These are phyloP conservation scores for Acacia crassicarpa DNA, from an alignment of 306 rosid species.

Conservation along the genomic window DNA sequence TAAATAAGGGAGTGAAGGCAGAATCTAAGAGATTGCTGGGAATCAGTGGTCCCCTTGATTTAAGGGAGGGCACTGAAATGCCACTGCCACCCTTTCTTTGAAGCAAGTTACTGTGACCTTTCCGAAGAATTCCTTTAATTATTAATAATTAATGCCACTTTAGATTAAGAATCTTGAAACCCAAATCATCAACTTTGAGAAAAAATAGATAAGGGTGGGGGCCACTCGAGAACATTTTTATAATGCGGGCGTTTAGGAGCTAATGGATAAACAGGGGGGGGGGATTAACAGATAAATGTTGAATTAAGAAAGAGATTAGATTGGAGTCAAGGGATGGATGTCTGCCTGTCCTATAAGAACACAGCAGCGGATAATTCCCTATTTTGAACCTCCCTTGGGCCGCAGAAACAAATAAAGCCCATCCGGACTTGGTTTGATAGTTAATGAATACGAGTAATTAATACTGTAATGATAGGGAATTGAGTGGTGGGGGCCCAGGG, in stretches of 20 bases:
- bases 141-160: background rate
- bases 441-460: background rate
- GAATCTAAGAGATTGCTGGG: slow-evolving; percentile 47
- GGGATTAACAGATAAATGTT: slow-evolving; percentile 22
- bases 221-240: slow-evolving; percentile 24
- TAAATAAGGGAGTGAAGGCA: slow-evolving; percentile 7
- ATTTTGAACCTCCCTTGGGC: background rate
- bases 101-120: slow-evolving; percentile 20
- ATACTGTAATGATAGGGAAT: background rate
- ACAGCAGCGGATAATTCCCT: slow-evolving; percentile 1
- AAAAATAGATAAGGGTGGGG: slow-evolving; percentile 33
- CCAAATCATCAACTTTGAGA: slow-evolving; percentile 30
- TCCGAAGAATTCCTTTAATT: slow-evolving; percentile 11
- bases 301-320: slow-evolving; percentile 26
- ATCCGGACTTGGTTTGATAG: background rate
- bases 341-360: slow-evolving; percentile 35
- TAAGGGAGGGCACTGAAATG: slow-evolving; percentile 35
- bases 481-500: background rate
- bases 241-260: background rate
- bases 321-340: slow-evolving; percentile 38
- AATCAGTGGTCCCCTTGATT: slow-evolving; percentile 42
- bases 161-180: slow-evolving; percentile 23
- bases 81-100: slow-evolving; percentile 24
- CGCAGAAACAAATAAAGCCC: background rate
- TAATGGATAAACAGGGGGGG: slow-evolving; percentile 13